Percentiles rank a stretch among this genome's conserved stretches.
phyloP scores from a whole-genome alignment of 371 early-diverging fungal genomes.

The Synchytrium microbalum region DNA sequence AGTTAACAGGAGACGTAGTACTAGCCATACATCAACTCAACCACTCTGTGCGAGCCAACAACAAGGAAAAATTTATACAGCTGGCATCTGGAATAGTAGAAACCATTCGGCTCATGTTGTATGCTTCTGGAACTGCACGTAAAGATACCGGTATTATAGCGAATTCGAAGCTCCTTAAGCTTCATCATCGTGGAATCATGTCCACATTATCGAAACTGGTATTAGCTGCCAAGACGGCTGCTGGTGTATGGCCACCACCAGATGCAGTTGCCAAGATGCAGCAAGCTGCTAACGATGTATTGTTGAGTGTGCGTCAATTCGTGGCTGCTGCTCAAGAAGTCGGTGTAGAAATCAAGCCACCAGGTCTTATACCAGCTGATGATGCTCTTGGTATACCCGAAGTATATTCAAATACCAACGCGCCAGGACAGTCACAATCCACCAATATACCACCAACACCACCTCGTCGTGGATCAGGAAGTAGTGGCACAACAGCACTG shows the following conservation, averaged over 20 bases:
- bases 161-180: conserved; percentile 52
- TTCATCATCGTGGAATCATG: conserved; percentile 73
- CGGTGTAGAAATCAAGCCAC: conserved; percentile 18
- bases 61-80: conserved; percentile 49
- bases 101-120: conserved; percentile 75
- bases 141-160: conserved; percentile 57
- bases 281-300: conserved; percentile 32
- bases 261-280: conserved; percentile 59
- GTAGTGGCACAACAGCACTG: too few species aligned
- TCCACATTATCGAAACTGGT: conserved; percentile 71
- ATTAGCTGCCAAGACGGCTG: conserved; percentile 71
- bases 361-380: conserved; percentile 21
- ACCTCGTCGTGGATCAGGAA: background rate
- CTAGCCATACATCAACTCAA: conserved; percentile 42
- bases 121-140: conserved; percentile 69
- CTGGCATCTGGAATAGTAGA: conserved; percentile 49
- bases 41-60: conserved; percentile 47
- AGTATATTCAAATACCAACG: too few species aligned
- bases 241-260: conserved; percentile 73
- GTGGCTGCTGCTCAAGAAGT: conserved; percentile 31
- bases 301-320: conserved; percentile 33
- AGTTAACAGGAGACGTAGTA: background rate
- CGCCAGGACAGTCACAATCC: conserved; percentile 12
- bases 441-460: background rate
- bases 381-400: conserved; percentile 27